Base-by-base conservation (phyloP, 352 stramenopile species). In the Phytophthora ohioensis region DNA sequence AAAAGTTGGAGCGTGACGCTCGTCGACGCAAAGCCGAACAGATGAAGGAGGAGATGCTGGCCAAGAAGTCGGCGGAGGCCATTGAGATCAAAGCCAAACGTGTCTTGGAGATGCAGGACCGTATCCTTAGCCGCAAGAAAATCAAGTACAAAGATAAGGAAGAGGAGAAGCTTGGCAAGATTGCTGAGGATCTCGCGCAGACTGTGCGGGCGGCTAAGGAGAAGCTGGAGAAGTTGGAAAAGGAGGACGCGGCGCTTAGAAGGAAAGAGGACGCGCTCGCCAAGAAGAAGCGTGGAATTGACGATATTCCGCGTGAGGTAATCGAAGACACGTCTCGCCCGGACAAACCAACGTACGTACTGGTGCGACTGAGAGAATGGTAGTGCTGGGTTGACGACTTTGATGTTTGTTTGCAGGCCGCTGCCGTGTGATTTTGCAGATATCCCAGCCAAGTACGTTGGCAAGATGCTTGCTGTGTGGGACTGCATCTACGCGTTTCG, bases 91-190 rank as follows among this genome's bases (percentile, higher is more conserved):
- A 94, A 55, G 87, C 89, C 31, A 95, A 94, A 57, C 86, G 89
- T 41, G 82, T 95, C 43, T 74, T 96, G 6, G 89, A 96, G 63
- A 95, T 95, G 87, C 87, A 95, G 55, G 89, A 95, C 68, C 89
- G 89, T 17, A 94, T 96, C 47, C 69, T 94, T 7, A 95, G 87
- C 49, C 79, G 84, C 55, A 92, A 93, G 75, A 96, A 96, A 68
- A 81, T 96, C 79, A 94, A 94, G 73, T 96, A 95, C 72, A 94
- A 95, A 71, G 89, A 95, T 63, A 92, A 94, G 57, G 89, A 96
- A 52, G 89, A 96, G 45, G 89, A 96, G 49, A 96, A 88, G 45
- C 76, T 96, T 15, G 89, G 89, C 17, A 88, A 81, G 49, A 68
- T 96, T 1, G 89, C 89, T 0, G 89, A 96, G 55, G 79, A 95